Base-by-base conservation (phyloP, 768 basidiomycete genomes). In the Suillus alpinus region DNA sequence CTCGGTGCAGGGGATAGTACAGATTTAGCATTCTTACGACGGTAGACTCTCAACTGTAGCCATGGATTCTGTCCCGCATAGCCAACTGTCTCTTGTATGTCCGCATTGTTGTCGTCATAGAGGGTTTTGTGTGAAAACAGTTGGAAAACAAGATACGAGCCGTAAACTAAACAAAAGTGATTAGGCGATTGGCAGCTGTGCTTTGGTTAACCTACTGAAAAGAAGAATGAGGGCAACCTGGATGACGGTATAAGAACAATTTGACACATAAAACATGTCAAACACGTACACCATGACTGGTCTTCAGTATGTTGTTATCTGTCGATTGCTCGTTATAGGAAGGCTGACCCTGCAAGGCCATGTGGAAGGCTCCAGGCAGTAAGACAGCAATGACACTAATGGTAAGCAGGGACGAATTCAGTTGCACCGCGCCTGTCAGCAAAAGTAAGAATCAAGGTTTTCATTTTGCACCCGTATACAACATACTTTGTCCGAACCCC, bases 381-480 rank as follows among this genome's bases (percentile, higher is more conserved):
- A 93, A 76, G n/a, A 94, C 78, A 8, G 87, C 92, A 12, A 88
- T 86, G 18, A 92, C 91, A 61, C 89, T 90, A 59, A 93, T 80
- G 56, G 82, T 87, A 23, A 94, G 73, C 39, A 94, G 76, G 1
- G 89, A 86, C 1, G 89, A 88, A 57, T 92, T 87, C 43, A 91
- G 72, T 64, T 91, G 88, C 1, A 86, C 87, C 0, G 90, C 84
- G 34, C 85, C 89, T 91, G 53, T 62, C 41, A n/a, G 29, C n/a
- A 59, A 4, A 55, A 57, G 16, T 47, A 44, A 46, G 44, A 59
- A 40, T 29, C 26, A 44, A 8, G 58, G 44, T 14, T 7, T 41
- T 53, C 16, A 34, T 56, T 37, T 40, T 2, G 9, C 3, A 57
- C 52, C 2, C 39, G 6, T 10, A 26, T 34, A 56, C 20, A 72